Conservation (phyloP, 176 grass and related monocot species). For the Ananas comosus region DNA sequence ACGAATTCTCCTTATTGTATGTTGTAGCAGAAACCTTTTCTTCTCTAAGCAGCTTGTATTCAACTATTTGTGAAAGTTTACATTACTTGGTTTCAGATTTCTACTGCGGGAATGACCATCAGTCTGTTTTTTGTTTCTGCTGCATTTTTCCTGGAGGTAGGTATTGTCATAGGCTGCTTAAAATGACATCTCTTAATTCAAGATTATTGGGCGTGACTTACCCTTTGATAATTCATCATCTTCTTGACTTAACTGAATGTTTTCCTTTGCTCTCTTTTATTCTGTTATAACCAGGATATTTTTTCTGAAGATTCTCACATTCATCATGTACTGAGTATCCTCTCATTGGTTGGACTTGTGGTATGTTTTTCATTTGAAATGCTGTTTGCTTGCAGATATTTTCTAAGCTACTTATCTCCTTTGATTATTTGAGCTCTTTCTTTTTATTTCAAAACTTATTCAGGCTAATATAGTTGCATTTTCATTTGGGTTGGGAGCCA, state of each 20-base stretch:
- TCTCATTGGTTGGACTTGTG: conserved; percentile 75
- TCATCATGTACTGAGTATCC: conserved; percentile 59
- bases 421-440: conserved; percentile 7
- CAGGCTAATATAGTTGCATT: conserved; percentile 74
- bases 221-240: no score
- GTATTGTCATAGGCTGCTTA: conserved; percentile 8
- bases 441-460: conserved; percentile 10
- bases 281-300: conserved; percentile 47
- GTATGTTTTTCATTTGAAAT: conserved; percentile 27
- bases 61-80: background rate
- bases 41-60: background rate
- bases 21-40: background rate
- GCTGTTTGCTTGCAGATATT: conserved; percentile 8
- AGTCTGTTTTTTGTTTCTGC: conserved; percentile 77
- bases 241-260: background rate
- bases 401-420: background rate
- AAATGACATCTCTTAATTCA: conserved; percentile 16
- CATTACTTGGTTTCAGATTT: conserved; percentile 44
- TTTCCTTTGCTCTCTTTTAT: background rate
- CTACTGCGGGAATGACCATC: conserved; percentile 57
- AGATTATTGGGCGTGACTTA: no score
- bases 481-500: conserved; percentile 84
- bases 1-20: conserved; percentile 88
- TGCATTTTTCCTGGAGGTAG: conserved; percentile 78
- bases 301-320: conserved; percentile 46